Evolutionary conservation across 169 alveolate species (phyloP).

Genomic region (Eimeria acervulina): DNA sequence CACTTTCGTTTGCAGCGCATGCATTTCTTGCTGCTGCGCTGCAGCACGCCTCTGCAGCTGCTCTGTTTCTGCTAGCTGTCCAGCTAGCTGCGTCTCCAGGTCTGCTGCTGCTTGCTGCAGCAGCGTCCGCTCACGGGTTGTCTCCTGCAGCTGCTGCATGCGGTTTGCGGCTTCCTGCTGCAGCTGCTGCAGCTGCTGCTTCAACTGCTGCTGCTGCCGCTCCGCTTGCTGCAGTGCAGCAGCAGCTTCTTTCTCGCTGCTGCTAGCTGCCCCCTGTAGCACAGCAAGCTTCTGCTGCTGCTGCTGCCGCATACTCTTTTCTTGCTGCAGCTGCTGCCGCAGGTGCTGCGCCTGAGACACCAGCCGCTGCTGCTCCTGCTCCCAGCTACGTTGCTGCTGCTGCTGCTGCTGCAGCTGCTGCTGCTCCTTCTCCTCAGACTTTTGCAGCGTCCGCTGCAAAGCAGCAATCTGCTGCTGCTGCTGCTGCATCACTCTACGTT

Average conservation of each 20-base stretch:
- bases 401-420: slow-evolving; percentile 70
- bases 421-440: not conserved
- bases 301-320: slow-evolving; percentile 9
- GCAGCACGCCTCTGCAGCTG: slow-evolving; percentile 74
- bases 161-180: slow-evolving; percentile 52
- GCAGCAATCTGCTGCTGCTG: slow-evolving; percentile 67
- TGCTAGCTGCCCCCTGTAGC: slow-evolving; percentile 14
- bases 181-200: slow-evolving; percentile 56
- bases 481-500: slow-evolving; percentile 24
- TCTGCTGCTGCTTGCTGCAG: slow-evolving; percentile 76
- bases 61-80: slow-evolving; percentile 59
- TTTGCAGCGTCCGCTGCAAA: slow-evolving; percentile 16
- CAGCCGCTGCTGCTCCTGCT: slow-evolving; percentile 65
- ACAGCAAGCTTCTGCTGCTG: slow-evolving; percentile 72
- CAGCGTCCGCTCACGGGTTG: slow-evolving; percentile 14
- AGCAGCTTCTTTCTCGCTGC: slow-evolving; percentile 31
- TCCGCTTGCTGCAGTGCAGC: slow-evolving; percentile 63
- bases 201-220: slow-evolving; percentile 54
- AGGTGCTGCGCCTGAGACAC: slow-evolving; percentile 26
- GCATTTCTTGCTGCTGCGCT: slow-evolving; percentile 32
- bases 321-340: slow-evolving; percentile 77
- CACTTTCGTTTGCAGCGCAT: not conserved
- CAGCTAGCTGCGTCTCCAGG: slow-evolving; percentile 61
- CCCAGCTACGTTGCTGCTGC: not conserved
- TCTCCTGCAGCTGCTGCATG: slow-evolving; percentile 66